phyloP scores from a whole-genome alignment of 768 basidiomycete genomes.

The Leccinum sublutescens region DNA sequence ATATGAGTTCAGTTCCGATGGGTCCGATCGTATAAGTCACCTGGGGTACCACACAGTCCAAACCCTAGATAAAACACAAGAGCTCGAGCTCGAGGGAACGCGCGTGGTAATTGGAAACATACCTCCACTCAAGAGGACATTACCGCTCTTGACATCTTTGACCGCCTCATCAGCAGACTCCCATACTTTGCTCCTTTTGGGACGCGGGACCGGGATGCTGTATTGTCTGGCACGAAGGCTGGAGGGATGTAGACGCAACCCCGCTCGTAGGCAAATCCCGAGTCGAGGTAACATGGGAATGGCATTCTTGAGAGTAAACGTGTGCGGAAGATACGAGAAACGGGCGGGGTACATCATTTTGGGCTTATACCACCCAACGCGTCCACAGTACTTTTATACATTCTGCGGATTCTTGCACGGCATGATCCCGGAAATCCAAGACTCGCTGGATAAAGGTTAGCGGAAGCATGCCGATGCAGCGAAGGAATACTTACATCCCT shows the following conservation, averaged over 20 bases:
- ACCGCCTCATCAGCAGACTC: slow-evolving; percentile 76
- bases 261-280: background rate
- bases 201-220: slow-evolving; percentile 7
- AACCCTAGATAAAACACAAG: slow-evolving; percentile 56
- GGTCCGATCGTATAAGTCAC: slow-evolving; percentile 34
- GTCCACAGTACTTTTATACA: slow-evolving; percentile 15
- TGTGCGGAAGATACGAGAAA: background rate
- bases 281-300: slow-evolving; percentile 7
- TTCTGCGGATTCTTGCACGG: background rate
- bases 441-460: background rate
- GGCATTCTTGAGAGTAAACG: background rate
- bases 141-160: slow-evolving; percentile 76
- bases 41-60: slow-evolving; percentile 83
- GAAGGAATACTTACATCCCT: slow-evolving; percentile 1
- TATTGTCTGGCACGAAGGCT: slow-evolving; percentile 4
- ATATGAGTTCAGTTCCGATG: slow-evolving; percentile 2
- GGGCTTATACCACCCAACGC: background rate
- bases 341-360: background rate
- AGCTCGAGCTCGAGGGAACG: background rate
- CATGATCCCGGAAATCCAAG: background rate
- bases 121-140: slow-evolving; percentile 79
- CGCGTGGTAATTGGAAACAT: slow-evolving; percentile 32
- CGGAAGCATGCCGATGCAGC: background rate
- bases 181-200: slow-evolving; percentile 60
- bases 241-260: slow-evolving; percentile 4